These are phyloP conservation scores for Naganishia vishniacii DNA, from an alignment of 768 basidiomycete species.

Conservation along the genomic window DNA sequence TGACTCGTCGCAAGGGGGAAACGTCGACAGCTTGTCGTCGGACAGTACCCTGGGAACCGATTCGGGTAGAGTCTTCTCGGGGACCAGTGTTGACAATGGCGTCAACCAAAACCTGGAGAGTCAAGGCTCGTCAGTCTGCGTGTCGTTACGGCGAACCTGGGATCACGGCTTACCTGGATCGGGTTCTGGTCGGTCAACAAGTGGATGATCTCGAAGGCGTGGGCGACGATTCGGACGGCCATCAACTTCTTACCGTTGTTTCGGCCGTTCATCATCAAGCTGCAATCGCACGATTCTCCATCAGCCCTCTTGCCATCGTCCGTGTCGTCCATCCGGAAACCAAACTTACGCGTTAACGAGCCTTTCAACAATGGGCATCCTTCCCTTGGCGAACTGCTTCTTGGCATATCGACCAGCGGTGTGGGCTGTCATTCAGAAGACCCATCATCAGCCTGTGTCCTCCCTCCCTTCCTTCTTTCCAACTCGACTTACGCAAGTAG, in stretches of 20 bases:
- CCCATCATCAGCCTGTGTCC: slow-evolving; percentile 7
- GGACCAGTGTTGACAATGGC: slow-evolving; percentile 99
- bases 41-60: slow-evolving; percentile 98
- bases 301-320: not conserved
- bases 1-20: slow-evolving; percentile 93
- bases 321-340: not conserved
- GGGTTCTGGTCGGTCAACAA: slow-evolving; percentile 99
- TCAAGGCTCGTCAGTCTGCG: not conserved
- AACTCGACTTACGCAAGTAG: slow-evolving; percentile 60
- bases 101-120: slow-evolving; percentile 76
- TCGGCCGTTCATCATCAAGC: slow-evolving; percentile 99
- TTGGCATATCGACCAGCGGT: slow-evolving; percentile 98
- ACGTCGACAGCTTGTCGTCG: slow-evolving; percentile 99
- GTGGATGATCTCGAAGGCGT: slow-evolving; percentile 99
- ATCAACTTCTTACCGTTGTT: slow-evolving; percentile 99
- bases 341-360: slow-evolving; percentile 81
- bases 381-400: slow-evolving; percentile 99
- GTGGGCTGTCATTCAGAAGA: slow-evolving; percentile 55
- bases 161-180: slow-evolving; percentile 66
- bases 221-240: slow-evolving; percentile 97
- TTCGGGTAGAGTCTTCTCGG: slow-evolving; percentile 98
- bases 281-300: slow-evolving; percentile 43
- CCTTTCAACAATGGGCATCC: slow-evolving; percentile 99
- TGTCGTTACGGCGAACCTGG: not conserved
- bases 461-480: not conserved